Evolutionary conservation across 441 rosid species (phyloP), one percentile per base, ranked within the genome.

Genomic region (Adansonia rubrostipa): DNA sequence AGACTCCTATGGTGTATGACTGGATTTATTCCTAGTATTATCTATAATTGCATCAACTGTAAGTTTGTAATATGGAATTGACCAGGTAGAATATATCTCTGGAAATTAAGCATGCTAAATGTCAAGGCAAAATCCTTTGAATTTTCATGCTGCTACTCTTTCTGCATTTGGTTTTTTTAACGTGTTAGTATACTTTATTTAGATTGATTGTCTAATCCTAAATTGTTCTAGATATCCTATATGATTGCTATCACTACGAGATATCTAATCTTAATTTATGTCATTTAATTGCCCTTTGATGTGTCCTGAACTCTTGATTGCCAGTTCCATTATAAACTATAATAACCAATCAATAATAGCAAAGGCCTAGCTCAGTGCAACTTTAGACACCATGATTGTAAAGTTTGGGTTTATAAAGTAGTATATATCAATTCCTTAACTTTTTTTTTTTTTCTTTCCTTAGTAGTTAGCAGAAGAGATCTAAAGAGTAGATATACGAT

Each of bases 1-100:
- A 78, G 24, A 78, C 54, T 67, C 76, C 45, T 64, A 57, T 75
- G 73, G 71, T 48, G 48, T 77, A 54, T 79, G 54, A 66, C 9
- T 47, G 42, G 66, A 51, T 36, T 9, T 1, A 22, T 67, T 22
- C 45, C 24, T 11, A 36, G 24, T 4, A 13, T 28, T 57, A 58
- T 28, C 44, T 9, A 45, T 28, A 60, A 9, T 58, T 79, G 63
- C 28, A 47, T 58, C 57, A 68, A 47, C 24, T 68, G 78, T 68
- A 75, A 79, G 74, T 50, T 67, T n/a, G 73, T 73, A 28, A 45
- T 51, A 36, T 13, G 2, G 42, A 71, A 53, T 71, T 71, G 56
- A 10, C 33, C 57, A 1, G 33, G 47, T 36, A 56, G 65, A 69
- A 15, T 64, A 19, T 24, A 10, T 53, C 48, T 24, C 48, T 73